Conservation (phyloP, 768 basidiomycete species). For the Naganishia vishniacii region DNA sequence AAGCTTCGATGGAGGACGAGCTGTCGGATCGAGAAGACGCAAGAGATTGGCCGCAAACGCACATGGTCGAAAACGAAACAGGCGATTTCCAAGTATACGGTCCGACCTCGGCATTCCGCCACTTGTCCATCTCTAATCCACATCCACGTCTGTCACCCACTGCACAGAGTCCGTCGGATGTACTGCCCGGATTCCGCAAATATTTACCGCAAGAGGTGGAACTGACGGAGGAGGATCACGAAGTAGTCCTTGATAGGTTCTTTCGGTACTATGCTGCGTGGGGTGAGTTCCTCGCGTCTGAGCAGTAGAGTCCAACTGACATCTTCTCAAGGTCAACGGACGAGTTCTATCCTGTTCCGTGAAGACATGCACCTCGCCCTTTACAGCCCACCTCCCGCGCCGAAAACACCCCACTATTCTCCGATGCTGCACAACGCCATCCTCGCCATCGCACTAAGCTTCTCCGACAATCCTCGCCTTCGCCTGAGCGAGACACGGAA, state of each 20-base stretch:
- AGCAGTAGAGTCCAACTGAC: neutral
- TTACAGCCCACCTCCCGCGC: conserved; percentile 9
- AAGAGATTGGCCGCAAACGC: conserved; percentile 23
- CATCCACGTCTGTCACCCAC: conserved; percentile 7
- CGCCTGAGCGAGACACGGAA: conserved; percentile 41
- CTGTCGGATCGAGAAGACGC: neutral
- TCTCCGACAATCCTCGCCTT: conserved; percentile 49
- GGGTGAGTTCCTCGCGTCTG: conserved; percentile 30
- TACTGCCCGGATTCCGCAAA: conserved; percentile 10
- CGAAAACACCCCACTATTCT: conserved; percentile 55
- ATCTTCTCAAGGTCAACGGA: conserved; percentile 28
- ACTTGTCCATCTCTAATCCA: conserved; percentile 30
- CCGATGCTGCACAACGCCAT: conserved; percentile 69
- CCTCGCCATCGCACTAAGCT: conserved; percentile 52
- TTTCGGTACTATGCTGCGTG: conserved; percentile 41
- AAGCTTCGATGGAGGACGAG: no score
- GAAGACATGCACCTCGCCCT: conserved; percentile 34
- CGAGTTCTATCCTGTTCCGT: conserved; percentile 31
- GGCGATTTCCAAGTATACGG: conserved; percentile 42
- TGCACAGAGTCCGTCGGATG: neutral
- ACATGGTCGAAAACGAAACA: conserved; percentile 27
- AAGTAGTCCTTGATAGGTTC: conserved; percentile 36
- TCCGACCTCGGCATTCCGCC: conserved; percentile 43
- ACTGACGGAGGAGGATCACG: conserved; percentile 35
- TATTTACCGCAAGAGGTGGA: conserved; percentile 34